These are phyloP conservation scores for Vigna trinervia DNA, from an alignment of 306 rosid genomes.

Conservation along the genomic window DNA sequence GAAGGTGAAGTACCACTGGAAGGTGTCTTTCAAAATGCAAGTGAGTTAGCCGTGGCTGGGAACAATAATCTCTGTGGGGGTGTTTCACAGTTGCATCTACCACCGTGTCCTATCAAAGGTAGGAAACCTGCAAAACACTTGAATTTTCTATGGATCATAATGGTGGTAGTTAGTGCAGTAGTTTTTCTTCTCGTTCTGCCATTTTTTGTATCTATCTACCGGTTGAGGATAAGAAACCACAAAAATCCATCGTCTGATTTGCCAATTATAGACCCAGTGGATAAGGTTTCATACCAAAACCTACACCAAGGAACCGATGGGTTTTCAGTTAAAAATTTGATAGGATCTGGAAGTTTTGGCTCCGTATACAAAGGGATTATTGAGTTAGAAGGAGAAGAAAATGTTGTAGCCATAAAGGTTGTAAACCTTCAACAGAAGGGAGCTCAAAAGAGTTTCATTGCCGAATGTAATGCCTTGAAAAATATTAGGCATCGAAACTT, in stretches of 20 bases:
- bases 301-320: conserved; percentile 42
- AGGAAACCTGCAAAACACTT: conserved; percentile 17
- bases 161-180: conserved; percentile 25
- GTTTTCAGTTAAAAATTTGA: conserved; percentile 31
- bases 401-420: conserved; percentile 47
- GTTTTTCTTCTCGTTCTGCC: conserved; percentile 13
- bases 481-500: conserved; percentile 46
- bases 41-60: conserved; percentile 17
- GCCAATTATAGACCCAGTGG: not conserved
- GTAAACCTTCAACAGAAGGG: conserved; percentile 45
- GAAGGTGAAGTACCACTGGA: conserved; percentile 53
- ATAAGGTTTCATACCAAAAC: conserved; percentile 39
- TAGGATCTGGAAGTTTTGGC: conserved; percentile 44
- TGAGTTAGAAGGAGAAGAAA: conserved; percentile 20
- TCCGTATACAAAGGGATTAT: conserved; percentile 42
- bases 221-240: conserved; percentile 14
- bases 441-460: conserved; percentile 46
- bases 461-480: conserved; percentile 40
- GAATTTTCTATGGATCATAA: not conserved
- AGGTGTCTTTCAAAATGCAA: conserved; percentile 51
- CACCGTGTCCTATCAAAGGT: conserved; percentile 36
- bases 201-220: not conserved
- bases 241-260: not conserved
- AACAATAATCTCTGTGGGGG: conserved; percentile 49
- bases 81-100: conserved; percentile 36